Evolutionary conservation across 768 basidiomycete genomes (phyloP), one percentile per base, ranked within the genome.

Genomic region (Psilocybe azurescens): DNA sequence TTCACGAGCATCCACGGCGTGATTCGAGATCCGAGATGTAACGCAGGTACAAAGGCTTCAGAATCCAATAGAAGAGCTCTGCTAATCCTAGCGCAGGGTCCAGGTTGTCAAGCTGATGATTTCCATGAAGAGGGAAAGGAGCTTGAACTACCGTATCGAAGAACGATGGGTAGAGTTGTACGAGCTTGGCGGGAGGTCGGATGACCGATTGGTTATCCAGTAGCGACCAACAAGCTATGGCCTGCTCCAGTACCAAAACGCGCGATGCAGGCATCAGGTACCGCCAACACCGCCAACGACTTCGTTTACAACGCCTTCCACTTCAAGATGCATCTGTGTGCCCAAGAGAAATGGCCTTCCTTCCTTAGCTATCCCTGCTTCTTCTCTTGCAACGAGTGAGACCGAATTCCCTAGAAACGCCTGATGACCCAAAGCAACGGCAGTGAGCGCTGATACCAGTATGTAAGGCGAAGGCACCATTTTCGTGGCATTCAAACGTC

Each of bases 361-460:
- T 9, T 65, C 69, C 56, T 93, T 81, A 13, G 89, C 87, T 53
- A 99, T 97, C 2, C 85, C 87, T 0, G 90, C 88, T 72, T 99
- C 99, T 71, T 96, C 91, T 48, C 71, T 77, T 0, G 95, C 86
- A 57, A 99, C 98, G 29, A 80, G 84, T 11, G 78, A 79, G 3
- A 95, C 75, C 0, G 93, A 90, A 56, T 84, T 72, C 0, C 97
- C 97, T 28, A 99, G 82, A 71, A 97, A 95, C 3, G 85, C 84
- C 66, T 96, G 94, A 73, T 99, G 97, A 76, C 99, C 97, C 48
- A 99, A 78, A 73, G 95, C 96, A 20, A 99, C 92, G 2, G 89
- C 76, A 0, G 95, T 93, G 29, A 99, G 79, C 36, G 87, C 91
- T 16, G 92, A 93, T 1, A 89, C 86, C 33, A 94, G 74, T 46